Evolutionary conservation across 2,329 filamentous ascomycete species (phyloP), one percentile per base, ranked within the genome.

Genomic region (Sordariomycetes sp.): DNA sequence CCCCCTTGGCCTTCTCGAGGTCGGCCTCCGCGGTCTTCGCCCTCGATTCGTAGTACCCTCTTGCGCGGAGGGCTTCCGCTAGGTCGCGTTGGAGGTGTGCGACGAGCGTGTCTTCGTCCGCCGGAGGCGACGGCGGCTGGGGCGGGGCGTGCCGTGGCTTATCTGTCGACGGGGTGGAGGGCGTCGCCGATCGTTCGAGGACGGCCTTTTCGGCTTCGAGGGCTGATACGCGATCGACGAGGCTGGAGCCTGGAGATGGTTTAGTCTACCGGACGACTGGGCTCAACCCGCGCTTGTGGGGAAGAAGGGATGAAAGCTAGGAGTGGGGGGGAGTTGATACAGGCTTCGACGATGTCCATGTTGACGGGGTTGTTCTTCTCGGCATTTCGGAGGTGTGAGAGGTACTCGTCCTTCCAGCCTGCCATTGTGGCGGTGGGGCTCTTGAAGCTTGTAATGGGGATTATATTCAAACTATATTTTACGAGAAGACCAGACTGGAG

Each of bases 381-480:
- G 65, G 90, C 89, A 65, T 87, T 85, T 64, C 84, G 80, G 63
- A 97, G 78, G 63, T 87, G 87, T 61, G 82, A 77, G 61, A 89
- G 78, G 71, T 96, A 97, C 66, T 95, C 88, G 64, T 89, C 85
- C 67, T 86, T 82, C 89, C 92, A 95, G 75, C 81, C 82, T 22
- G 46, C 46, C 55, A 57, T 57, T 28, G 5, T n/a, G 16, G 51
- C 51, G 18, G 46, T 50, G 11, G n/a, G n/a, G 20, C 22, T 24
- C 20, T 24, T 12, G 7, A 50, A 14, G 8, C 8, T 32, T 50
- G 11, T 3, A 20, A 50, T 24, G 22, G 11, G 22, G 22, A 11
- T 6, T 50, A 50, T 50, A 11, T 50, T 22, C n/a, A 50, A 50
- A 24, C 20, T 50, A 50, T 22, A n/a, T 11, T 7, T 3, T 11